Conservation (phyloP, 441 rosid species). For the Viola pubescens region DNA sequence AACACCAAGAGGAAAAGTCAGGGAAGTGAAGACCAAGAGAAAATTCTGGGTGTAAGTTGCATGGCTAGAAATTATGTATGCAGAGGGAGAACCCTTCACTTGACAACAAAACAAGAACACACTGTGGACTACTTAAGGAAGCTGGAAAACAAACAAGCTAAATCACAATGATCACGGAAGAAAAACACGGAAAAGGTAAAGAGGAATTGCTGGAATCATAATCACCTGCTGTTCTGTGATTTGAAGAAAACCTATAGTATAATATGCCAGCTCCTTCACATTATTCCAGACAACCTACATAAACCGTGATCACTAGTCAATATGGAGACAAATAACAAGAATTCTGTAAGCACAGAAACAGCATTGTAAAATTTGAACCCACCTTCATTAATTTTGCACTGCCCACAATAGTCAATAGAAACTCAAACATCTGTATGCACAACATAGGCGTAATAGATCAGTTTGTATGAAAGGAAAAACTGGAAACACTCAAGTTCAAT, state of each 20-base stretch:
- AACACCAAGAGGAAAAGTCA: too few species aligned
- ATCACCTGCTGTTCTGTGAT: conserved; percentile 85
- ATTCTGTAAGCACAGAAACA: conserved; percentile 1
- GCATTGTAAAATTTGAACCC: conserved; percentile 16
- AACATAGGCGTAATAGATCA: conserved; percentile 16
- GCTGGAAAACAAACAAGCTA: background rate
- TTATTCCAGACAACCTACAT: conserved; percentile 51
- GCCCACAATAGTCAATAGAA: conserved; percentile 74
- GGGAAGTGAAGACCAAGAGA: too few species aligned
- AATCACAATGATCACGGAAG: background rate
- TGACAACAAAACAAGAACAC: too few species aligned
- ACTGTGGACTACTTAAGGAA: too few species aligned
- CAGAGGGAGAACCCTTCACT: too few species aligned
- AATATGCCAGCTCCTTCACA: conserved; percentile 69
- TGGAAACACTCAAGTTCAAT: conserved; percentile 10
- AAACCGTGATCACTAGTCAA: conserved; percentile 12
- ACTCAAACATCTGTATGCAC: conserved; percentile 72
- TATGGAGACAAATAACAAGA: conserved; percentile 2
- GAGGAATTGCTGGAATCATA: conserved; percentile 1
- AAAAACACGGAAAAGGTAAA: conserved; percentile 5
- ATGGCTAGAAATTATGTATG: too few species aligned
- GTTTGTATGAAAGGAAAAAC: background rate
- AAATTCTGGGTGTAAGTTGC: too few species aligned
- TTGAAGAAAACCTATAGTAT: conserved; percentile 80
- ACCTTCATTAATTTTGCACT: conserved; percentile 69